Percentiles rank a stretch among this genome's conserved stretches.
Conservation (phyloP, 257 asterid genomes). For the Scutellaria minor region DNA sequence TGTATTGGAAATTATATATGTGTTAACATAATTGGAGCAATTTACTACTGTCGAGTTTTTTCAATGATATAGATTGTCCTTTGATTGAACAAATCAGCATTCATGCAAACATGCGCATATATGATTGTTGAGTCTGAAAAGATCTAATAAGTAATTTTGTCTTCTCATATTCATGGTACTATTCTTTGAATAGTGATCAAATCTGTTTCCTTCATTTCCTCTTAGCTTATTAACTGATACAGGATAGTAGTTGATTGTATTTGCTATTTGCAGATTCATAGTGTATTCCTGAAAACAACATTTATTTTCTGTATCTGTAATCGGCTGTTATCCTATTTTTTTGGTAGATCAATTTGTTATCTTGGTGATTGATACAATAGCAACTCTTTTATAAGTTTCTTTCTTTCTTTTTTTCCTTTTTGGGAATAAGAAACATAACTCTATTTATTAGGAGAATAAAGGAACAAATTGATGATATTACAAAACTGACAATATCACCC, state of each 20-base stretch:
- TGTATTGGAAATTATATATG: slow-evolving; percentile 14
- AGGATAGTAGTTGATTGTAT: background rate
- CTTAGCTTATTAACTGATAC: background rate
- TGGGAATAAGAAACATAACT: too few species aligned
- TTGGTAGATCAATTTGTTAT: background rate
- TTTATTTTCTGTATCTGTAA: background rate
- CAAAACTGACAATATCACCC: too few species aligned
- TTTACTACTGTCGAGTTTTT: slow-evolving; percentile 19
- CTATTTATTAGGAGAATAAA: too few species aligned
- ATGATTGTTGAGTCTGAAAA: background rate
- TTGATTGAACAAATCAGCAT: slow-evolving; percentile 12
- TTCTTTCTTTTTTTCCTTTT: too few species aligned
- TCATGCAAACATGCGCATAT: background rate
- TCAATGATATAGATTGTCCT: background rate
- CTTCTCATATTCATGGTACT: background rate
- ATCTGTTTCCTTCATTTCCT: background rate
- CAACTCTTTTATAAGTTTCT: background rate
- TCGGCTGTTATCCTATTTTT: slow-evolving; percentile 5
- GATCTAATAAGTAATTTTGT: background rate
- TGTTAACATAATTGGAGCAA: slow-evolving; percentile 19
- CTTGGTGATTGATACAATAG: background rate
- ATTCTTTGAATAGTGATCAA: slow-evolving; percentile 14
- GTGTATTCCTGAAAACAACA: background rate
- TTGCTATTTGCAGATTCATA: background rate
- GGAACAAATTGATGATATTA: too few species aligned